Evolutionary conservation across 192 early-diverging fungal species (phyloP).

Genomic region (Dimargaris cristalligena): DNA sequence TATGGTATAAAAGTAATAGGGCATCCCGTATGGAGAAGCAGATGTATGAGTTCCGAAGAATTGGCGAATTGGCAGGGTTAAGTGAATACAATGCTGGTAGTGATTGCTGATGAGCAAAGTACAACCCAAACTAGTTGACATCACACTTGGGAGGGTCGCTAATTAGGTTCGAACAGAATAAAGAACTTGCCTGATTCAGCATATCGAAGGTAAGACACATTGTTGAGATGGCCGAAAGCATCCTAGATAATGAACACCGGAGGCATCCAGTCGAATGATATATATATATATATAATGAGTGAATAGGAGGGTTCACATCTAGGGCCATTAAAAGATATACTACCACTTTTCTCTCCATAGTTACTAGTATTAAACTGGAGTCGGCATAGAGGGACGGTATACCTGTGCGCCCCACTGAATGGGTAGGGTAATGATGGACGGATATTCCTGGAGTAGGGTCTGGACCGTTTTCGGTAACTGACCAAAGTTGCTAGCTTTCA

Average conservation of each 20-base stretch:
- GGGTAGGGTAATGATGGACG: constrained; percentile 6
- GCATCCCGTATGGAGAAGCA: not conserved
- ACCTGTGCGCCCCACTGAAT: constrained; percentile 9
- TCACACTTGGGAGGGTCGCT: not conserved
- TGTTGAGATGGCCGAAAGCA: constrained; percentile 27
- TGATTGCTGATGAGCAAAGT: not conserved
- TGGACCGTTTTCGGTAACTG: not conserved
- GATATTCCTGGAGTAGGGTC: not conserved
- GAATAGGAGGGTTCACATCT: not conserved
- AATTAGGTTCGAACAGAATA: not conserved
- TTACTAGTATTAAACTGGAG: not conserved
- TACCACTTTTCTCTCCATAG: not conserved
- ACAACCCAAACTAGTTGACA: not conserved
- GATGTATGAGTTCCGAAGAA: not conserved
- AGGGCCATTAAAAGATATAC: not conserved
- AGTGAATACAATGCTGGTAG: not conserved
- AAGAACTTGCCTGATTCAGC: constrained; percentile 15
- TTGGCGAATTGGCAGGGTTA: not conserved
- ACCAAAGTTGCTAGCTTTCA: not conserved
- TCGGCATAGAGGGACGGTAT: not conserved
- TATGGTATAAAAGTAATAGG: not conserved
- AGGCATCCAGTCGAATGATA: not conserved
- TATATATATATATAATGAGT: not conserved
- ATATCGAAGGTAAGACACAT: constrained; percentile 25
- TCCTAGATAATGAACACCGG: not conserved